A percentile compares a stretch with the other conserved stretches of the same genome.
Evolutionary conservation across 2,329 filamentous ascomycete genomes (phyloP).

Genomic region (Cladosporium sp.): DNA sequence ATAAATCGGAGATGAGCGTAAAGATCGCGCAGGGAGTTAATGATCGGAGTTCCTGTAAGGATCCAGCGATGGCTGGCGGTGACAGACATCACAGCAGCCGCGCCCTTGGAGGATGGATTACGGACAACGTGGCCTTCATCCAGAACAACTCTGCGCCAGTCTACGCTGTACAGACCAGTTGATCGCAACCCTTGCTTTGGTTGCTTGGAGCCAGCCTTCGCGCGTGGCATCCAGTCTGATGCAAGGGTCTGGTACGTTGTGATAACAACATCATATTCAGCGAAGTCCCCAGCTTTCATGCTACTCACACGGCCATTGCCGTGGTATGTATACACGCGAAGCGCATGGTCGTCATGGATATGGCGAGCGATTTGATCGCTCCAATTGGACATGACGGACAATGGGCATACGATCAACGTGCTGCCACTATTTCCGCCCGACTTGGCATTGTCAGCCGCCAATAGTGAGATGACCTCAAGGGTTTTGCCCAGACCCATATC

Average conservation of each 20-base stretch:
- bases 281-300: conserved; percentile 58
- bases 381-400: conserved; percentile 92
- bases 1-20: conserved; percentile 80
- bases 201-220: conserved; percentile 39
- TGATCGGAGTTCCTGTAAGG: conserved; percentile 63
- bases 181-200: conserved; percentile 36
- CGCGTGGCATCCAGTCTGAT: conserved; percentile 62
- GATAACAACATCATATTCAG: conserved; percentile 73
- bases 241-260: conserved; percentile 81
- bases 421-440: conserved; percentile 46
- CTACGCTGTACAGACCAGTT: conserved; percentile 62
- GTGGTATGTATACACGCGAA: conserved; percentile 75
- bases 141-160: conserved; percentile 78
- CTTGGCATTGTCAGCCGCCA: conserved; percentile 58
- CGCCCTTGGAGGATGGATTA: conserved; percentile 69
- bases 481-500: conserved; percentile 95
- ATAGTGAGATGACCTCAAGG: conserved; percentile 78
- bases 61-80: conserved; percentile 41
- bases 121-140: conserved; percentile 84
- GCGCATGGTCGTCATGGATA: conserved; percentile 62
- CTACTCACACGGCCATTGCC: conserved; percentile 61
- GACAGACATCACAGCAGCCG: conserved; percentile 67
- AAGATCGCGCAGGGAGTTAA: conserved; percentile 76
- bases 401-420: conserved; percentile 78
- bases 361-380: conserved; percentile 75